Conservation (phyloP, 108 stramenopile genomes). For the Cyclotella cryptica region DNA sequence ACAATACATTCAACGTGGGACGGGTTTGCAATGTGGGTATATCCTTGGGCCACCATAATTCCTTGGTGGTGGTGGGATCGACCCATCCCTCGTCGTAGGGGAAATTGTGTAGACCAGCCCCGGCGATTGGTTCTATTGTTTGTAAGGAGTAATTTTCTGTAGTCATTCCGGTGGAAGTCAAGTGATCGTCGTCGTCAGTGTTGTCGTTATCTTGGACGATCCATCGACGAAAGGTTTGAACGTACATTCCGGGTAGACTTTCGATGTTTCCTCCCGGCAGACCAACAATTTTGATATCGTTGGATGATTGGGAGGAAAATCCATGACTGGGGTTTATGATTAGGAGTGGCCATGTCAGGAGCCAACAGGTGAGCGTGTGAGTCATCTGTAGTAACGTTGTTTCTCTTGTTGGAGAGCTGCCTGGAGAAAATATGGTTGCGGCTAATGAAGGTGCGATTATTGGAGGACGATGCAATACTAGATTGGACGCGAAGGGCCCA, state of each 20-base stretch:
- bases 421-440: too few relatives aligned
- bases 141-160: not conserved
- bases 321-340: not conserved
- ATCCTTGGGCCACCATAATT: constrained; percentile 63
- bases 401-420: too few relatives aligned
- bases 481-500: too few relatives aligned
- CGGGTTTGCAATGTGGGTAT: constrained; percentile 42
- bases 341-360: not conserved
- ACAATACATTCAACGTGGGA: constrained; percentile 48
- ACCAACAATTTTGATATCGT: constrained; percentile 48
- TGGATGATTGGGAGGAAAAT: not conserved
- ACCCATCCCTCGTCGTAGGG: constrained; percentile 51
- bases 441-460: too few relatives aligned
- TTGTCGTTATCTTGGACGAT: constrained; percentile 27
- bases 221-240: constrained; percentile 47
- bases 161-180: too few relatives aligned
- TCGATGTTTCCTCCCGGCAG: constrained; percentile 43
- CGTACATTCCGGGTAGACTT: constrained; percentile 49
- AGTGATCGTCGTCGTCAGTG: not conserved
- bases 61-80: constrained; percentile 49
- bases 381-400: not conserved
- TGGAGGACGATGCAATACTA: too few relatives aligned
- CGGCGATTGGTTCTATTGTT: constrained; percentile 35
- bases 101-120: constrained; percentile 19
- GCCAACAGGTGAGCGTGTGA: not conserved